phyloP scores from a whole-genome alignment of 2,329 filamentous ascomycete species.

The Botrytis squamosa region DNA sequence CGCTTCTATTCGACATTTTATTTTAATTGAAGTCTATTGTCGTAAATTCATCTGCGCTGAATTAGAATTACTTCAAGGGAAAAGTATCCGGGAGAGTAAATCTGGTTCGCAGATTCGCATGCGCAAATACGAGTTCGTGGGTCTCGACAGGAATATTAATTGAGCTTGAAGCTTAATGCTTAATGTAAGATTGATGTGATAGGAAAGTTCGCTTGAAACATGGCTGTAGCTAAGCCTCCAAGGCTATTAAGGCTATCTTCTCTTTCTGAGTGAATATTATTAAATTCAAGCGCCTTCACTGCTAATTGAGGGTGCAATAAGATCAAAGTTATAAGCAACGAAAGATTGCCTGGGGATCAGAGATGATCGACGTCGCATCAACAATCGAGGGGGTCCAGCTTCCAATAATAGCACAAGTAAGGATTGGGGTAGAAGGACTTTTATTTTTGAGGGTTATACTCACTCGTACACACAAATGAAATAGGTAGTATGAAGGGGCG shows the following conservation, averaged over 20 bases:
- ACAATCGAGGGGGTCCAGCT: conserved; percentile 4
- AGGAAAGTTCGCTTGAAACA: neutral
- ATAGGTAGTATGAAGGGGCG: too few species aligned
- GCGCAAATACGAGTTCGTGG: neutral
- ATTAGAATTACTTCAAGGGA: neutral
- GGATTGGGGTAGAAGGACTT: neutral
- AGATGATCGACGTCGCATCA: conserved; percentile 16
- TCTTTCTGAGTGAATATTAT: neutral
- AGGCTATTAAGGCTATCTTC: neutral
- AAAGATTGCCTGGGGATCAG: neutral
- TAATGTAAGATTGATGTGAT: conserved; percentile 9
- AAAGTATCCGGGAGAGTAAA: neutral
- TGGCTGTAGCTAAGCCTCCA: conserved; percentile 9
- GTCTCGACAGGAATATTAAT: neutral
- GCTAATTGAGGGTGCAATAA: neutral
- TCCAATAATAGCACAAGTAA: conserved; percentile 7
- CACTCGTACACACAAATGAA: neutral
- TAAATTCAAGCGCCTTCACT: neutral
- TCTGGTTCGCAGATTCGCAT: conserved; percentile 8
- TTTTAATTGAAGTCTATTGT: neutral
- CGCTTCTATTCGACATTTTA: conserved; percentile 5
- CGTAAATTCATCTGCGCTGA: neutral
- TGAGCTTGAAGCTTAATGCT: neutral
- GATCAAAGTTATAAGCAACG: neutral
- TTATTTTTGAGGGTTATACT: neutral